phyloP scores from a whole-genome alignment of 2,329 filamentous ascomycete genomes.

The Fusarium mexicanum region DNA sequence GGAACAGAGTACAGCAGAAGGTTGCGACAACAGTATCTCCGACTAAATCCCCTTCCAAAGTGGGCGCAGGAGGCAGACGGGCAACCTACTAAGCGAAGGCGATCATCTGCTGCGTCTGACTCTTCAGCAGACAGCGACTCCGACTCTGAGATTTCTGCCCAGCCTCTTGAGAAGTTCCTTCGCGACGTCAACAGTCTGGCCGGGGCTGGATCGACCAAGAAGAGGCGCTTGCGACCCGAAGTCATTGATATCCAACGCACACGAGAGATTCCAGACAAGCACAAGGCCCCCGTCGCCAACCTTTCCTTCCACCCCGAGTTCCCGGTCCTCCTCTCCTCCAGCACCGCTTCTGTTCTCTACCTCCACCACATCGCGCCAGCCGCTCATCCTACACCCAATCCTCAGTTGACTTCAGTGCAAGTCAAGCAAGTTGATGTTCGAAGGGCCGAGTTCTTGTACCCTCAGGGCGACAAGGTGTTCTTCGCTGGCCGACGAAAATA shows the following conservation, averaged over 20 bases:
- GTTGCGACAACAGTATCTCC: slow-evolving; percentile 79
- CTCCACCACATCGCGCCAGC: slow-evolving; percentile 87
- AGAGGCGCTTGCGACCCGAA: slow-evolving; percentile 82
- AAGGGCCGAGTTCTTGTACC: slow-evolving; percentile 81
- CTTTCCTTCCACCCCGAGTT: slow-evolving; percentile 90
- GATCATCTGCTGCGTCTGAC: slow-evolving; percentile 62
- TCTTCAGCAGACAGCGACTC: slow-evolving; percentile 65
- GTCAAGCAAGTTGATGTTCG: slow-evolving; percentile 84
- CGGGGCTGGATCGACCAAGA: slow-evolving; percentile 62
- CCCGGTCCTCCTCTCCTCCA: slow-evolving; percentile 89
- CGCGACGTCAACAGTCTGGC: slow-evolving; percentile 77
- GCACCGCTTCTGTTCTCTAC: slow-evolving; percentile 84
- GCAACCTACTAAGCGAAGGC: slow-evolving; percentile 61
- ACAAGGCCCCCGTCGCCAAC: slow-evolving; percentile 82
- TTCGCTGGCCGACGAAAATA: slow-evolving; percentile 88
- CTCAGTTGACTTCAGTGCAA: slow-evolving; percentile 89
- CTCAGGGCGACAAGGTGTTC: slow-evolving; percentile 80
- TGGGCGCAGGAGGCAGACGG: slow-evolving; percentile 66
- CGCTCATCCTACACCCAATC: slow-evolving; percentile 81
- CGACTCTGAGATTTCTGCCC: slow-evolving; percentile 70
- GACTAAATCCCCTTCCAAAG: slow-evolving; percentile 66
- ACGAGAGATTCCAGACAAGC: slow-evolving; percentile 82
- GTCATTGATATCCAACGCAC: slow-evolving; percentile 89
- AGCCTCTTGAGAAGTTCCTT: slow-evolving; percentile 83
- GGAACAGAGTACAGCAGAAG: slow-evolving; percentile 86